Conservation (phyloP, 495 filamentous ascomycete species). For the Trichodelitschia bisporula region DNA sequence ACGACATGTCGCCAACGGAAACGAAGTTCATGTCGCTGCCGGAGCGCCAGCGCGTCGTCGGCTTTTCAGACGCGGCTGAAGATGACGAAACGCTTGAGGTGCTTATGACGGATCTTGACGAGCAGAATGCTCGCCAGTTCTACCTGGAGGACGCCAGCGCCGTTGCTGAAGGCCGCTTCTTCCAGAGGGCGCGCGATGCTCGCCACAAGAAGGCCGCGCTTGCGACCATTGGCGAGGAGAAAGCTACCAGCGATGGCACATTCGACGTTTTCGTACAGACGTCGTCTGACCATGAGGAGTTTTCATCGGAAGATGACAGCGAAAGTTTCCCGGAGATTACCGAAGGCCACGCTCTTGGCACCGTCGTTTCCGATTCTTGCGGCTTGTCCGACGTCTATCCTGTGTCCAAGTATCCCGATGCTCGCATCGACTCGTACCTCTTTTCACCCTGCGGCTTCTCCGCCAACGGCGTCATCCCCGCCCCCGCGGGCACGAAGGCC, state of each 20-base stretch:
- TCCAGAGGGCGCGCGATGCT: slow-evolving; percentile 31
- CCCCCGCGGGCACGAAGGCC: slow-evolving; percentile 26
- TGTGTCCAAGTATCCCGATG: slow-evolving; percentile 65
- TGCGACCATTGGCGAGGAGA: slow-evolving; percentile 21
- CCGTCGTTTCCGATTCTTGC: slow-evolving; percentile 74
- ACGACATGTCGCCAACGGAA: slow-evolving; percentile 29
- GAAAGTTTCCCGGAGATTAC: slow-evolving; percentile 46
- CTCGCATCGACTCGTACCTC: slow-evolving; percentile 84
- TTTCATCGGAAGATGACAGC: slow-evolving; percentile 28
- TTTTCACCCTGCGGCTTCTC: slow-evolving; percentile 97
- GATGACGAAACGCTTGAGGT: slow-evolving; percentile 88
- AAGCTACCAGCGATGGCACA: slow-evolving; percentile 20
- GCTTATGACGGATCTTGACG: slow-evolving; percentile 93
- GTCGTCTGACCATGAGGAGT: slow-evolving; percentile 38
- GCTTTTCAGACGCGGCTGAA: slow-evolving; percentile 10
- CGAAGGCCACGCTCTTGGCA: slow-evolving; percentile 84
- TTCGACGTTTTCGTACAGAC: slow-evolving; percentile 64
- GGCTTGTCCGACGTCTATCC: slow-evolving; percentile 83
- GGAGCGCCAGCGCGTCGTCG: slow-evolving; percentile 9
- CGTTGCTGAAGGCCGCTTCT: slow-evolving; percentile 58
- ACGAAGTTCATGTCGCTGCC: slow-evolving; percentile 38
- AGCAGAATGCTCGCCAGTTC: slow-evolving; percentile 83
- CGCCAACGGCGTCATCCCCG: slow-evolving; percentile 87
- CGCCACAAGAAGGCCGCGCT: slow-evolving; percentile 26
- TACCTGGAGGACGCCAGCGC: slow-evolving; percentile 82